These are phyloP conservation scores for Agroathelia rolfsii DNA, from an alignment of 1,284 basidiomycete genomes.

Conservation along the genomic window DNA sequence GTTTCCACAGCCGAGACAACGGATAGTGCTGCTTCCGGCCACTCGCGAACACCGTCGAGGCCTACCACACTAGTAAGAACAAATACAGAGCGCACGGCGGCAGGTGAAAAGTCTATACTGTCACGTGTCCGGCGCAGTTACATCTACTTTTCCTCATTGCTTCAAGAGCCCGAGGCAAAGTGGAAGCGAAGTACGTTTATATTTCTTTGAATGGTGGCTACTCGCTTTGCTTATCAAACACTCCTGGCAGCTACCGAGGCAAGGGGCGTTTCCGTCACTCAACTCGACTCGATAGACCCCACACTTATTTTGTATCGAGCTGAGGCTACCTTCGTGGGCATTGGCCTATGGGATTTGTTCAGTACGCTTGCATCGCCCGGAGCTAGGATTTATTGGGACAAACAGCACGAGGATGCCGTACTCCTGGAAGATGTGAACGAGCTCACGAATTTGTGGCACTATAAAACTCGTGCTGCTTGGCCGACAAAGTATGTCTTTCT, in stretches of 20 bases:
- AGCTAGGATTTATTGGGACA: conserved; percentile 82
- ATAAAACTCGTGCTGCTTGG: conserved; percentile 84
- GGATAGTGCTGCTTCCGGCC: conserved; percentile 16
- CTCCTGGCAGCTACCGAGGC: conserved; percentile 65
- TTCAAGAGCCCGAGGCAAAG: conserved; percentile 98
- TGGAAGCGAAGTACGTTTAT: conserved; percentile 77
- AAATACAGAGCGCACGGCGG: conserved; percentile 44
- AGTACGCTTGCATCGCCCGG: conserved; percentile 80
- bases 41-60: conserved; percentile 23
- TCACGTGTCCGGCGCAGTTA: conserved; percentile 88
- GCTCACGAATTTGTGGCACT: conserved; percentile 87
- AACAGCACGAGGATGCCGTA: conserved; percentile 75
- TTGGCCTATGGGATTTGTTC: conserved; percentile 95
- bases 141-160: conserved; percentile 93
- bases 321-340: conserved; percentile 95
- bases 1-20: conserved; percentile 39
- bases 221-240: conserved; percentile 10
- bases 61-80: conserved; percentile 17
- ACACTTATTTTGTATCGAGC: conserved; percentile 94
- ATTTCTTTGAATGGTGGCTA: conserved; percentile 5
- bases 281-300: conserved; percentile 95
- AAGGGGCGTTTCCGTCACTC: conserved; percentile 86
- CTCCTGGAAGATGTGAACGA: conserved; percentile 89
- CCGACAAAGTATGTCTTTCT: conserved; percentile 67
- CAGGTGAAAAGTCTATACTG: conserved; percentile 69